phyloP scores from a whole-genome alignment of 306 rosid genomes.

The Inga leiocalycina region DNA sequence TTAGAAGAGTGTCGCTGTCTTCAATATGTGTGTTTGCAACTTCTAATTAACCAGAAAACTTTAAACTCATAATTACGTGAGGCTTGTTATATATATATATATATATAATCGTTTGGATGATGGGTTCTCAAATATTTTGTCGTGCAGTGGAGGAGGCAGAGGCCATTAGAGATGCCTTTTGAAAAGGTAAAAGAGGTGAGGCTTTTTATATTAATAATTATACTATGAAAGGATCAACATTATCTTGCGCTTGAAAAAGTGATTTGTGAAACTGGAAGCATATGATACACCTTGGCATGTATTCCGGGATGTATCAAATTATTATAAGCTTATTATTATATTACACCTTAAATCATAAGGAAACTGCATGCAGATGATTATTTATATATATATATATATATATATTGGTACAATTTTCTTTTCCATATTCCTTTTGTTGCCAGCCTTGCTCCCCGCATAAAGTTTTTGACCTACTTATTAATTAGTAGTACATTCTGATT shows the following conservation, averaged over 20 bases:
- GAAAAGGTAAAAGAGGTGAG: background rate
- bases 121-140: background rate
- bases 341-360: constrained; percentile 1
- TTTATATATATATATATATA: background rate
- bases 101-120: background rate
- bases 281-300: background rate
- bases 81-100: background rate
- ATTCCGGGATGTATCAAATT: background rate
- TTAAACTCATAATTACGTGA: background rate
- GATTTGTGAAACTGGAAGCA: background rate
- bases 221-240: background rate
- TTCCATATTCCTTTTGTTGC: constrained; percentile 7
- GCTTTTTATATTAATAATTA: background rate
- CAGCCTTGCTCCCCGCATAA: too few relatives aligned
- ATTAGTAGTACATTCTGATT: too few relatives aligned
- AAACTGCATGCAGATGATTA: constrained; percentile 5
- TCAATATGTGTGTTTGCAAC: background rate
- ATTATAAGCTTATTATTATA: background rate
- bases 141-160: background rate
- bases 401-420: background rate
- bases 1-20: background rate
- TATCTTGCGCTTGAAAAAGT: constrained; percentile 8
- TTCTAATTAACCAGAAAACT: background rate
- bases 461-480: too few relatives aligned
- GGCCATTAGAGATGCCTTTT: background rate